These are phyloP conservation scores for Lactifluus subvellereus DNA, from an alignment of 768 basidiomycete species.

Conservation along the genomic window DNA sequence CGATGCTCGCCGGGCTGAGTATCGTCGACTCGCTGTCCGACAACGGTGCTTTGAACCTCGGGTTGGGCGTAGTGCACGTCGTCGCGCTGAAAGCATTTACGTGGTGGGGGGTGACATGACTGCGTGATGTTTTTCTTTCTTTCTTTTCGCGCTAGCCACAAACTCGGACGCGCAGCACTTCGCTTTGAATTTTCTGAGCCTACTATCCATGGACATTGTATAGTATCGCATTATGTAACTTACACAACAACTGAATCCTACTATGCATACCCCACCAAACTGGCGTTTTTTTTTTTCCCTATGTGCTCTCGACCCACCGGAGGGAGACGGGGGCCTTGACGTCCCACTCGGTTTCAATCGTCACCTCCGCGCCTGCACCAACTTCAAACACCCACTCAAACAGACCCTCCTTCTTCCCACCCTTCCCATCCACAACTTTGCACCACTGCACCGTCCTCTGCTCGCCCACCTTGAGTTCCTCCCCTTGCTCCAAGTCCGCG, in stretches of 20 bases:
- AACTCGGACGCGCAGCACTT: neutral
- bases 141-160: neutral
- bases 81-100: conserved; percentile 15
- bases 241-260: neutral
- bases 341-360: conserved; percentile 48
- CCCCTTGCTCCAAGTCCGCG: conserved; percentile 40
- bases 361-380: conserved; percentile 38
- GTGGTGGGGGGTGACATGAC: neutral
- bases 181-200: neutral
- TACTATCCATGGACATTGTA: neutral
- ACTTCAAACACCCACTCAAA: conserved; percentile 50
- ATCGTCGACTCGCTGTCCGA: conserved; percentile 45
- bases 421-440: conserved; percentile 38
- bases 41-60: conserved; percentile 33
- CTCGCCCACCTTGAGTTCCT: conserved; percentile 33
- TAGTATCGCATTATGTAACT: conserved; percentile 1
- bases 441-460: conserved; percentile 33
- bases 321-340: conserved; percentile 38
- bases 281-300: neutral
- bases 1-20: conserved; percentile 34
- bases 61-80: conserved; percentile 40
- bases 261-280: neutral
- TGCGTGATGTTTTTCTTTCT: neutral
- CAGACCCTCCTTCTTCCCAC: conserved; percentile 49
- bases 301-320: conserved; percentile 25